Base-by-base conservation (phyloP, 179 eudicot species). In the Beta corolliflora region DNA sequence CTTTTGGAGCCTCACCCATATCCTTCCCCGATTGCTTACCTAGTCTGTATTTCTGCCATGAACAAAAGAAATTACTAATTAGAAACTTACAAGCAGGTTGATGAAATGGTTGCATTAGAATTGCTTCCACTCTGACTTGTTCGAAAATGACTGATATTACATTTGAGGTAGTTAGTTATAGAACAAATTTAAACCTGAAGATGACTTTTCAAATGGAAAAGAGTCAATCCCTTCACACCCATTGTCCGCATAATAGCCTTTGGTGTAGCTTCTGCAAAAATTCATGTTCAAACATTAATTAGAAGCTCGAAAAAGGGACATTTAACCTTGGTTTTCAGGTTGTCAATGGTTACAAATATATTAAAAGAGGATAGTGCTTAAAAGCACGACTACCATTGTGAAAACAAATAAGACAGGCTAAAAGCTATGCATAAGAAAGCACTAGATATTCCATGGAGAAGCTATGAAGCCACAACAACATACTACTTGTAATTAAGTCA, bases 21-120 rank as follows among this genome's bases (percentile, higher is more conserved):
- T 92, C 97, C 84, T 90, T 92, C 78, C 91, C 97, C 76, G 93
- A 90, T 87, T 90, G 97, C 91, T 92, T 92, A 82, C 97, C 97
- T 85, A 92, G 81, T 87, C 97, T 90, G 88, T 91, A 92, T 86
- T 92, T 92, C 97, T 92, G 97, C 75, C 83, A 84, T 75, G 71
- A 86, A 76, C 46, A 86, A 73, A 82, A 79, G 64, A 3, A 74
- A 75, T 58, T 69, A 53, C 29, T 18, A n/a, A 77, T 83, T 52
- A 82, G 71, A 45, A 31, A 76, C 60, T 78, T 36, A 18, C 15
- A 71, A 12, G 48, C 69, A 55, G 59, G 83, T 59, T 21, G 55
- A 21, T 50, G 36, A 71, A 75, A 41, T 77, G 55, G 18, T 71
- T 61, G 25, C 25, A 25, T 14, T n/a, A 48, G 0, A 19, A 54